phyloP scores from a whole-genome alignment of 768 basidiomycete genomes.

The Termitomyces sp. region DNA sequence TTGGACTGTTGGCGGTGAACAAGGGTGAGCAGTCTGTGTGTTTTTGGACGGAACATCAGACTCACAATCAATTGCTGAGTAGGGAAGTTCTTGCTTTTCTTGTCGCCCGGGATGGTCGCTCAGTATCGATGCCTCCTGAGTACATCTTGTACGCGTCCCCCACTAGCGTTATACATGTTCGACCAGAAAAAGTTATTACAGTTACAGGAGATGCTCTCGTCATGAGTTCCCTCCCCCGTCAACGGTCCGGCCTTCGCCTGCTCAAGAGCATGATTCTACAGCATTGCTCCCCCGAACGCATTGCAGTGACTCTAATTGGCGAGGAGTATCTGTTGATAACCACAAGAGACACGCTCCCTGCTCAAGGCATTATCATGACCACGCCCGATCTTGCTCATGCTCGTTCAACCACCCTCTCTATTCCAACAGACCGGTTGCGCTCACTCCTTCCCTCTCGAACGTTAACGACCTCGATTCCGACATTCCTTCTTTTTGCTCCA shows the following conservation, averaged over 20 bases:
- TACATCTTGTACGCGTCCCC: constrained; percentile 28
- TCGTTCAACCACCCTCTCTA: neutral
- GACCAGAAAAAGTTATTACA: constrained; percentile 20
- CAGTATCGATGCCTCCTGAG: constrained; percentile 20
- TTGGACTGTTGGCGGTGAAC: constrained; percentile 15
- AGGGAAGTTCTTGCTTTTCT: constrained; percentile 28
- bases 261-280: constrained; percentile 14
- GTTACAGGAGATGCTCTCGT: constrained; percentile 25
- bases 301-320: neutral
- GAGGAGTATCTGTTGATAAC: constrained; percentile 1
- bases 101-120: constrained; percentile 19
- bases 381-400: neutral
- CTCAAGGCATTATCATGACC: constrained; percentile 5
- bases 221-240: constrained; percentile 17
- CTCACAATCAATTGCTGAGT: constrained; percentile 12
- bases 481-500: constrained; percentile 18
- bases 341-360: constrained; percentile 6
- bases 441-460: constrained; percentile 4
- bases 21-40: constrained; percentile 16
- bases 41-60: neutral
- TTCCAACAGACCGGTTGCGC: constrained; percentile 6
- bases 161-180: constrained; percentile 22
- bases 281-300: constrained; percentile 4
- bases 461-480: neutral
- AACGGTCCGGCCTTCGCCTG: constrained; percentile 6